Evolutionary conservation across 2,329 filamentous ascomycete species (phyloP).

Genomic region (Nigrospora oryzae): DNA sequence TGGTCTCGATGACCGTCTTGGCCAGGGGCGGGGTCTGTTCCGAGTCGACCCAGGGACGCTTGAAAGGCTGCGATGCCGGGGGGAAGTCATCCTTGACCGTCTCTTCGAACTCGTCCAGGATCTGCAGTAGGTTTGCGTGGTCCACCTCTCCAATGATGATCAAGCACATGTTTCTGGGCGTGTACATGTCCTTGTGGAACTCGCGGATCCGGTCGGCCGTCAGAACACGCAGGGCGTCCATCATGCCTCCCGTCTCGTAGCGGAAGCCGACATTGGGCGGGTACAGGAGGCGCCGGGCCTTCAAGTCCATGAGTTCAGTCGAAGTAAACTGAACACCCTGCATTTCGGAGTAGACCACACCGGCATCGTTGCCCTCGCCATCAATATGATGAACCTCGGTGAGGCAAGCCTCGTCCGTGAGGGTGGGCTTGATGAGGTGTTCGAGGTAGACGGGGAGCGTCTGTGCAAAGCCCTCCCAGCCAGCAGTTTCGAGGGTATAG

Average conservation of each 20-base stretch:
- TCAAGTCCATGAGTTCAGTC: constrained; percentile 79
- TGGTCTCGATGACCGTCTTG: constrained; percentile 64
- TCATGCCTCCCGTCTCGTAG: constrained; percentile 97
- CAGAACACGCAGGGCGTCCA: constrained; percentile 78
- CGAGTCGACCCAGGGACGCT: constrained; percentile 86
- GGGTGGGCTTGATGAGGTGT: constrained; percentile 81
- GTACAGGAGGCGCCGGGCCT: constrained; percentile 72
- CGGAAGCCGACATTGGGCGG: constrained; percentile 86
- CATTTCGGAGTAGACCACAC: constrained; percentile 98
- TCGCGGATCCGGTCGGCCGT: constrained; percentile 86
- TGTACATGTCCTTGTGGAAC: constrained; percentile 96
- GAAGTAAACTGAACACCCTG: constrained; percentile 85
- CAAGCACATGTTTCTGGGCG: constrained; percentile 88
- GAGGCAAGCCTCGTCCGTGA: constrained; percentile 87
- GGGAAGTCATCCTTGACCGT: constrained; percentile 80
- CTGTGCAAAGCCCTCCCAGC: constrained; percentile 94
- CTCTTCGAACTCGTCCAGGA: constrained; percentile 81
- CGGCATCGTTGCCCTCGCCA: constrained; percentile 87
- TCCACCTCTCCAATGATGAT: constrained; percentile 89
- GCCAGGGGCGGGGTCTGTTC: constrained; percentile 64
- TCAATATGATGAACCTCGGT: constrained; percentile 97
- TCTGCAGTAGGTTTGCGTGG: constrained; percentile 68
- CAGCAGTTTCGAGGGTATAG: constrained; percentile 89
- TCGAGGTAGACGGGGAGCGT: constrained; percentile 93
- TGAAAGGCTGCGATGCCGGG: constrained; percentile 64